Evolutionary conservation across 371 early-diverging fungal species (phyloP).

Genomic region (Saksenaea vasiformis): DNA sequence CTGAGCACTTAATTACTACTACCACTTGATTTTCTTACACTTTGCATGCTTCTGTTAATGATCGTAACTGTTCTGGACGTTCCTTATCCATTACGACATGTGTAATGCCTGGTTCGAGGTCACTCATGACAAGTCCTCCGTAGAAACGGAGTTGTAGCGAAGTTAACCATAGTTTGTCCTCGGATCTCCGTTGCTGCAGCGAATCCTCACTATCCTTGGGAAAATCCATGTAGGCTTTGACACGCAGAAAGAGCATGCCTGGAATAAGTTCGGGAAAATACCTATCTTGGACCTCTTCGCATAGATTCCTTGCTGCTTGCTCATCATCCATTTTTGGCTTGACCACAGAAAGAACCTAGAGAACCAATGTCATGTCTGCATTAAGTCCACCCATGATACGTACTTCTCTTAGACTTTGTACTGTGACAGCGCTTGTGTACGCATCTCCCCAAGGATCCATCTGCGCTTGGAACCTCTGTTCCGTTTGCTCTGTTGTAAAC

Average conservation of each 20-base stretch:
- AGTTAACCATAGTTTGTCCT: slow-evolving; percentile 23
- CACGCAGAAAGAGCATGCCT: slow-evolving; percentile 31
- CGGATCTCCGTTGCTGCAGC: slow-evolving; percentile 16
- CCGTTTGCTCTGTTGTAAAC: slow-evolving; percentile 52
- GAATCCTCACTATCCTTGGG: slow-evolving; percentile 15
- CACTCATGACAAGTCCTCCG: slow-evolving; percentile 16
- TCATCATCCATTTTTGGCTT: not conserved
- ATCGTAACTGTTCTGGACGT: slow-evolving; percentile 15
- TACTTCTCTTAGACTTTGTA: slow-evolving; percentile 57
- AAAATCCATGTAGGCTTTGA: slow-evolving; percentile 30
- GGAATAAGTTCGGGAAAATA: slow-evolving; percentile 30
- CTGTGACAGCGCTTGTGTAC: slow-evolving; percentile 59
- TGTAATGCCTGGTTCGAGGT: slow-evolving; percentile 26
- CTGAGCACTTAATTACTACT: not conserved
- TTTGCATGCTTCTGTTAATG: slow-evolving; percentile 19
- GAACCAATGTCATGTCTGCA: slow-evolving; percentile 3
- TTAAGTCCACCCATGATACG: not conserved
- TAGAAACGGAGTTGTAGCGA: slow-evolving; percentile 20
- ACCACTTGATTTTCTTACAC: slow-evolving; percentile 9
- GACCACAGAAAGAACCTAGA: slow-evolving; percentile 17
- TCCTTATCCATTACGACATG: slow-evolving; percentile 34
- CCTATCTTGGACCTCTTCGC: slow-evolving; percentile 22
- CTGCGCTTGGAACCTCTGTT: slow-evolving; percentile 37
- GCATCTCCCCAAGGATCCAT: slow-evolving; percentile 74
- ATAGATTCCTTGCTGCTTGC: slow-evolving; percentile 9